Conservation (phyloP, 768 basidiomycete genomes). For the Suillus variegatus region DNA sequence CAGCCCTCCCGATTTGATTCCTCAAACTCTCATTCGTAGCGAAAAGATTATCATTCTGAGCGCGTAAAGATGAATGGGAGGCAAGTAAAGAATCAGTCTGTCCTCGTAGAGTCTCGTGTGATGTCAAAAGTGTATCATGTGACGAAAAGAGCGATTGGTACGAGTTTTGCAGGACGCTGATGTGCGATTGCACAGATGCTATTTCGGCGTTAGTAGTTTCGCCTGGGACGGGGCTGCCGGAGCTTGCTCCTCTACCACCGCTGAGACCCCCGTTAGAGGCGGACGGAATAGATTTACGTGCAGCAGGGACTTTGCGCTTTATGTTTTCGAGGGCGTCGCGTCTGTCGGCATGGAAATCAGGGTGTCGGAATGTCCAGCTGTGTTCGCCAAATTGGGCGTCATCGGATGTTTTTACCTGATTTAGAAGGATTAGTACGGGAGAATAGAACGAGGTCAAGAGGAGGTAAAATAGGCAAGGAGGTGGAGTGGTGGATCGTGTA, state of each 20-base stretch:
- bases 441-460: not conserved
- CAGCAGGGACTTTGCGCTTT: slow-evolving; percentile 55
- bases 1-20: slow-evolving; percentile 36
- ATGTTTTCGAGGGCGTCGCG: slow-evolving; percentile 63
- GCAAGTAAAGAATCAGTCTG: slow-evolving; percentile 35
- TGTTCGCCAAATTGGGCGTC: slow-evolving; percentile 72
- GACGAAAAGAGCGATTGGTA: slow-evolving; percentile 31
- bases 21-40: slow-evolving; percentile 28
- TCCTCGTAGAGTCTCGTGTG: slow-evolving; percentile 34
- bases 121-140: slow-evolving; percentile 27
- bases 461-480: not conserved
- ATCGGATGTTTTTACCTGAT: slow-evolving; percentile 79
- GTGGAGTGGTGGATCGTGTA: not conserved
- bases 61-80: slow-evolving; percentile 28
- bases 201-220: slow-evolving; percentile 19
- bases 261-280: slow-evolving; percentile 19
- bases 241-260: not conserved
- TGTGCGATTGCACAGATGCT: slow-evolving; percentile 29
- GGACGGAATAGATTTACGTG: slow-evolving; percentile 31
- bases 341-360: slow-evolving; percentile 52
- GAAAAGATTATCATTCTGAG: slow-evolving; percentile 33
- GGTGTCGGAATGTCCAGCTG: slow-evolving; percentile 55
- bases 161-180: slow-evolving; percentile 30
- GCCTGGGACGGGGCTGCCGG: slow-evolving; percentile 12
- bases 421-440: not conserved